Percentiles rank a stretch among this genome's conserved stretches.
Conservation (phyloP, 768 basidiomycete species). For the Boletus tylopilopsis region DNA sequence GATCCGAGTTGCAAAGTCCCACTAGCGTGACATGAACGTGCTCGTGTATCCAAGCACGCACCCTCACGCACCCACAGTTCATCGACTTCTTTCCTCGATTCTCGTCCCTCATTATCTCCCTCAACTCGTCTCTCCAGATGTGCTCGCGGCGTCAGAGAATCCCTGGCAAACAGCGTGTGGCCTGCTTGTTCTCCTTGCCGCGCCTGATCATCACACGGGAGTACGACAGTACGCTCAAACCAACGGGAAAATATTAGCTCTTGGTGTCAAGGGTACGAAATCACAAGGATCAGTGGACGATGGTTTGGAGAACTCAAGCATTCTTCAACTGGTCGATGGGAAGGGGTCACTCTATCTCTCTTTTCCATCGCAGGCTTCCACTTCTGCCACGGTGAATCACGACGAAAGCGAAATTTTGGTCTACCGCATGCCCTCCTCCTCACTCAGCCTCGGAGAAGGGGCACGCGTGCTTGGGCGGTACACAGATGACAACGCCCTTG, state of each 20-base stretch:
- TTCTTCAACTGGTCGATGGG: constrained; percentile 26
- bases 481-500: constrained; percentile 11
- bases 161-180: constrained; percentile 80
- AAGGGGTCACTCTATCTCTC: constrained; percentile 23
- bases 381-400: constrained; percentile 7
- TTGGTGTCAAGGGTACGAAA: constrained; percentile 60
- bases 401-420: constrained; percentile 1
- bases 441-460: constrained; percentile 17
- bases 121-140: constrained; percentile 56
- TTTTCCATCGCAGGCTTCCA: constrained; percentile 19
- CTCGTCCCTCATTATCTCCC: constrained; percentile 77
- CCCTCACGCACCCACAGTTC: constrained; percentile 43
- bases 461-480: constrained; percentile 19
- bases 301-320: constrained; percentile 25
- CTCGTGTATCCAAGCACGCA: constrained; percentile 69
- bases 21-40: constrained; percentile 72
- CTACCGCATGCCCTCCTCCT: constrained; percentile 12
- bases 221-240: constrained; percentile 58
- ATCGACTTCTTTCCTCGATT: constrained; percentile 49
- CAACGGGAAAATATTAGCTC: constrained; percentile 70
- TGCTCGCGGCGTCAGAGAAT: constrained; percentile 54
- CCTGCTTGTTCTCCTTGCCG: constrained; percentile 76
- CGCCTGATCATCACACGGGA: constrained; percentile 35
- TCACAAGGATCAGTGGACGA: constrained; percentile 38
- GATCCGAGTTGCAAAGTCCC: too few relatives aligned